Evolutionary conservation across 78 protist species (phyloP).

Genomic region (Pigoraptor vietnamica): DNA sequence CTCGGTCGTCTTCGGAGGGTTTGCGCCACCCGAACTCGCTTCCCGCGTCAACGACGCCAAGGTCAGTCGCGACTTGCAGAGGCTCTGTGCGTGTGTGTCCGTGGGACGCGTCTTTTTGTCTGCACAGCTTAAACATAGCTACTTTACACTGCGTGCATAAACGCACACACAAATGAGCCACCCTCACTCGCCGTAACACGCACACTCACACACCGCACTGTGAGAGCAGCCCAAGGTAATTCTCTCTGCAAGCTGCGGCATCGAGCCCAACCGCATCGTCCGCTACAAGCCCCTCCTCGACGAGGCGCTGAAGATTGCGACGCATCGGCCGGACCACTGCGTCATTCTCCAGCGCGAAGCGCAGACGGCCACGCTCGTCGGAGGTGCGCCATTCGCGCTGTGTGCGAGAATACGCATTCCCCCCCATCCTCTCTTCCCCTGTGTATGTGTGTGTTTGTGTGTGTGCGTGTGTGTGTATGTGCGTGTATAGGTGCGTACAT

Average conservation of each 20-base stretch:
- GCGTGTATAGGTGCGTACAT: not conserved
- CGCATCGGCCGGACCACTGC: conserved; percentile 24
- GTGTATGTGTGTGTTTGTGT: not conserved
- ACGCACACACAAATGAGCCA: not conserved
- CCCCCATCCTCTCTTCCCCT: too few species aligned
- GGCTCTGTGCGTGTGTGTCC: not conserved
- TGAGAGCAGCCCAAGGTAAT: too few species aligned
- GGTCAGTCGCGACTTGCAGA: not conserved
- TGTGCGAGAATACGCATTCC: too few species aligned
- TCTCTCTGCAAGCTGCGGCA: too few species aligned
- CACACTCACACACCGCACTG: too few species aligned
- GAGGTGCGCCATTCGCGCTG: too few species aligned
- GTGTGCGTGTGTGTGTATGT: not conserved
- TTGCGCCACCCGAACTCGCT: conserved; percentile 17
- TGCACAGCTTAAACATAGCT: too few species aligned
- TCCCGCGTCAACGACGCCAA: conserved; percentile 42
- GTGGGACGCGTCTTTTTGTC: not conserved
- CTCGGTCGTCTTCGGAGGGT: conserved; percentile 61
- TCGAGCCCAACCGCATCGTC: too few species aligned
- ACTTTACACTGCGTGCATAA: not conserved
- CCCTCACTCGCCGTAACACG: too few species aligned
- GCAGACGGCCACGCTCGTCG: too few species aligned
- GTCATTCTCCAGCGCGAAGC: conserved; percentile 19
- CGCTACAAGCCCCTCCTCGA: not conserved
- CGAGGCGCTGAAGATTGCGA: conserved; percentile 28